phyloP scores from a whole-genome alignment of 2,329 filamentous ascomycete genomes.

The Colletotrichum salicis region DNA sequence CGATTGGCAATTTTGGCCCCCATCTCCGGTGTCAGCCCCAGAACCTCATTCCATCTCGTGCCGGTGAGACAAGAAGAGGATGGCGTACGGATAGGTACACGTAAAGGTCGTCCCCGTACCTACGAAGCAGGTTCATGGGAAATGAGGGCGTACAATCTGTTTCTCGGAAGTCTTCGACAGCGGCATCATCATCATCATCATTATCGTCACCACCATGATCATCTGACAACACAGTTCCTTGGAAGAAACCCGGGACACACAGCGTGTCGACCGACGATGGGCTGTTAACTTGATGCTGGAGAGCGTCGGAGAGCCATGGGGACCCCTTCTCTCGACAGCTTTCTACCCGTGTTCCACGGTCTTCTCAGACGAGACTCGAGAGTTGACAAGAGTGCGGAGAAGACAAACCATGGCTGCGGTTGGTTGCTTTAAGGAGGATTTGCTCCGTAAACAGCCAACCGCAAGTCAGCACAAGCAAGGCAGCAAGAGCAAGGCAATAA shows the following conservation, averaged over 20 bases:
- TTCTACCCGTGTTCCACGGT: background rate
- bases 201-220: background rate
- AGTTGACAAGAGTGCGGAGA: constrained; percentile 22
- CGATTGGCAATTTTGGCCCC: background rate
- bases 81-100: background rate
- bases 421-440: constrained; percentile 15
- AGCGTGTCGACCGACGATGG: constrained; percentile 13
- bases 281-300: background rate
- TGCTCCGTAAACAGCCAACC: constrained; percentile 25
- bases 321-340: background rate
- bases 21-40: background rate
- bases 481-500: background rate
- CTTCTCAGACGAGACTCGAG: background rate
- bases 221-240: constrained; percentile 1
- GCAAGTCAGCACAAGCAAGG: background rate
- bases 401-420: constrained; percentile 4
- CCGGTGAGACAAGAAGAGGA: background rate
- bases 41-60: background rate
- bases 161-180: background rate
- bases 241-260: background rate
- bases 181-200: background rate
- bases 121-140: background rate
- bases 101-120: background rate
- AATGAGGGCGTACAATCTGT: background rate
- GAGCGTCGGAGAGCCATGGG: background rate